phyloP scores from a whole-genome alignment of 1,139 yeast species.

The Pichia sp. region DNA sequence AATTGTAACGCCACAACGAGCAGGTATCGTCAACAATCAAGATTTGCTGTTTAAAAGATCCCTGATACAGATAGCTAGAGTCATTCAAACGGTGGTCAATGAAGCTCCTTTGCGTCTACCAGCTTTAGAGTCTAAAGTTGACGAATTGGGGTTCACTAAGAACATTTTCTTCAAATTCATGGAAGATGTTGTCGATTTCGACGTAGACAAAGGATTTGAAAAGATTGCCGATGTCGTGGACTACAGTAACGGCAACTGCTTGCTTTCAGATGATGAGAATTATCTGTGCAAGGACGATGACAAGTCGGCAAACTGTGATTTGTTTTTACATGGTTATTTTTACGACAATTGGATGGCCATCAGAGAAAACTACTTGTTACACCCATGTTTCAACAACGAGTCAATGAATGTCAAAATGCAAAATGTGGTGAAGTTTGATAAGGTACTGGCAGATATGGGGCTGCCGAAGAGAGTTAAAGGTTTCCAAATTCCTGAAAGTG shows the following conservation, averaged over 20 bases:
- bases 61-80: slow-evolving; percentile 74
- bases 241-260: background rate
- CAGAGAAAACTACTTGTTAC: slow-evolving; percentile 27
- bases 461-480: slow-evolving; percentile 38
- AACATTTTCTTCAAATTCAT: slow-evolving; percentile 42
- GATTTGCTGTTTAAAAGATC: slow-evolving; percentile 53
- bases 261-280: background rate
- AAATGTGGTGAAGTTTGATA: slow-evolving; percentile 24
- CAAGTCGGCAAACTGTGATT: slow-evolving; percentile 9
- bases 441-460: slow-evolving; percentile 29
- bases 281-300: background rate
- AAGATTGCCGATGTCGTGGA: slow-evolving; percentile 2
- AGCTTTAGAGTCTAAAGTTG: slow-evolving; percentile 33
- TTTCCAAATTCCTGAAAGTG: slow-evolving; percentile 45
- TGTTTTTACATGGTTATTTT: slow-evolving; percentile 57
- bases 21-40: slow-evolving; percentile 30
- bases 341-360: slow-evolving; percentile 54
- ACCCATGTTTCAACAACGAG: slow-evolving; percentile 10
- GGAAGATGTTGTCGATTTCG: slow-evolving; percentile 21
- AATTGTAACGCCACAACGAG: slow-evolving; percentile 79
- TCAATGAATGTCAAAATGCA: slow-evolving; percentile 22
- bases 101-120: slow-evolving; percentile 61
- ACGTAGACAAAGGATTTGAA: slow-evolving; percentile 5
- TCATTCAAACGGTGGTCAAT: slow-evolving; percentile 83
- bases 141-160: slow-evolving; percentile 38